These are phyloP conservation scores for Didymella exigua DNA, from an alignment of 2,329 filamentous ascomycete species.

Conservation along the genomic window DNA sequence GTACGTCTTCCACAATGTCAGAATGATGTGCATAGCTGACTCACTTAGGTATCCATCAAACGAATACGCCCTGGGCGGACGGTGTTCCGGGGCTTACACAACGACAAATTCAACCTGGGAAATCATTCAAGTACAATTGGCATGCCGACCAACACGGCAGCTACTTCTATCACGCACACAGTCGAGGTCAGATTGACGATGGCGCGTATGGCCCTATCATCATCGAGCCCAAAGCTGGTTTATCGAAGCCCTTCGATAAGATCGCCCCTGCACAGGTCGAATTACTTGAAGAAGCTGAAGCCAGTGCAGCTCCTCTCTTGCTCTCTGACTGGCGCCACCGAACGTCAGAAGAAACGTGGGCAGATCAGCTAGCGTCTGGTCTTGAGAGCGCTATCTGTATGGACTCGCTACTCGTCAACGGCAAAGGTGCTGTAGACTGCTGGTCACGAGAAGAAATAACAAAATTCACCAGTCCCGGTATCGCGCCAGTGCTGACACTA, in stretches of 20 bases:
- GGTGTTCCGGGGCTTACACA: conserved; percentile 65
- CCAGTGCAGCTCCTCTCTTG: conserved; percentile 55
- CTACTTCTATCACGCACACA: conserved; percentile 68
- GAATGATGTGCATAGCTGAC: not conserved
- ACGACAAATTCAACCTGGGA: conserved; percentile 56
- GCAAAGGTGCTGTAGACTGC: conserved; percentile 63
- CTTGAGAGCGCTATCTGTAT: conserved; percentile 61
- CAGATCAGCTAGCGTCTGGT: conserved; percentile 53
- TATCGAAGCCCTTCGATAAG: conserved; percentile 56
- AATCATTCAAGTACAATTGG: conserved; percentile 60
- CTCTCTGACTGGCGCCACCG: conserved; percentile 64
- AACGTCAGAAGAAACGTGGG: conserved; percentile 56
- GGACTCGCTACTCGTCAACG: conserved; percentile 67
- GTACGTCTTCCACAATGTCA: conserved; percentile 23
- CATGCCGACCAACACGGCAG: conserved; percentile 62
- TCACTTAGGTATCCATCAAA: conserved; percentile 55
- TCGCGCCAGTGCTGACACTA: conserved; percentile 38
- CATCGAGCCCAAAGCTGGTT: conserved; percentile 50
- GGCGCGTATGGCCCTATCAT: conserved; percentile 64
- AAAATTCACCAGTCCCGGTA: conserved; percentile 43
- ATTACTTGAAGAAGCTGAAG: conserved; percentile 59
- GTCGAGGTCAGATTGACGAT: conserved; percentile 62
- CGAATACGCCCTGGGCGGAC: conserved; percentile 64
- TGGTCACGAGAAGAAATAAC: conserved; percentile 54
- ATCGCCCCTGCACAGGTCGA: conserved; percentile 52